Conservation (phyloP, 495 filamentous ascomycete species). For the Amniculicola lignicola region DNA sequence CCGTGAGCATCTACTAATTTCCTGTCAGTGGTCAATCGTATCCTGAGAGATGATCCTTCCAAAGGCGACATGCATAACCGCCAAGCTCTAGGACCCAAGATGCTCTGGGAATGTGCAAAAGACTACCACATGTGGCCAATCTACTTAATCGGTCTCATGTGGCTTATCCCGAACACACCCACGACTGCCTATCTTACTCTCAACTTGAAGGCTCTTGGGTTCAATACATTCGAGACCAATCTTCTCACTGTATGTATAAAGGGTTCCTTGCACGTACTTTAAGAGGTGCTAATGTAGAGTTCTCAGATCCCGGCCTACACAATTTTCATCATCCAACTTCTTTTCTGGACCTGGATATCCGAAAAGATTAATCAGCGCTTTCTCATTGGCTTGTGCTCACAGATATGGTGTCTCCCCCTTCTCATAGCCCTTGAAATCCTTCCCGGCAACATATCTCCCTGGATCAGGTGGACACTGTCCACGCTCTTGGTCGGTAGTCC, state of each 20-base stretch:
- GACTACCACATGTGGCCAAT: slow-evolving; percentile 44
- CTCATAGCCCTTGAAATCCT: slow-evolving; percentile 52
- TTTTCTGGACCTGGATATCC: slow-evolving; percentile 57
- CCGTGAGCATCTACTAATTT: background rate
- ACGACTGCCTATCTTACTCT: slow-evolving; percentile 32
- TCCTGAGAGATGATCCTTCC: slow-evolving; percentile 37
- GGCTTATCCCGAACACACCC: slow-evolving; percentile 32
- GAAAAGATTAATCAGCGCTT: slow-evolving; percentile 58
- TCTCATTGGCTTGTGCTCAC: slow-evolving; percentile 49
- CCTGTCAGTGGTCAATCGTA: slow-evolving; percentile 38
- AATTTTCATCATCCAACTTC: slow-evolving; percentile 47
- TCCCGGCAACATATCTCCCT: slow-evolving; percentile 29
- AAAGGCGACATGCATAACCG: slow-evolving; percentile 40
- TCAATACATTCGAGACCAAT: slow-evolving; percentile 35
- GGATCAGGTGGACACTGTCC: slow-evolving; percentile 22
- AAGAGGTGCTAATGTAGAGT: no score
- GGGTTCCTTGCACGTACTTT: no score
- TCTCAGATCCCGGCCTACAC: slow-evolving; percentile 37
- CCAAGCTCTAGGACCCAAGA: slow-evolving; percentile 25
- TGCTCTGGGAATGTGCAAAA: slow-evolving; percentile 25
- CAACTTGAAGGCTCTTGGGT: slow-evolving; percentile 23
- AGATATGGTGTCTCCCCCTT: slow-evolving; percentile 58
- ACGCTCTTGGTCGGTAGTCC: slow-evolving; percentile 33
- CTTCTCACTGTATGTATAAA: slow-evolving; percentile 34
- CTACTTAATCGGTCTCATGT: slow-evolving; percentile 37